Conservation (phyloP, 257 asterid species). For the Buddleja alternifolia region DNA sequence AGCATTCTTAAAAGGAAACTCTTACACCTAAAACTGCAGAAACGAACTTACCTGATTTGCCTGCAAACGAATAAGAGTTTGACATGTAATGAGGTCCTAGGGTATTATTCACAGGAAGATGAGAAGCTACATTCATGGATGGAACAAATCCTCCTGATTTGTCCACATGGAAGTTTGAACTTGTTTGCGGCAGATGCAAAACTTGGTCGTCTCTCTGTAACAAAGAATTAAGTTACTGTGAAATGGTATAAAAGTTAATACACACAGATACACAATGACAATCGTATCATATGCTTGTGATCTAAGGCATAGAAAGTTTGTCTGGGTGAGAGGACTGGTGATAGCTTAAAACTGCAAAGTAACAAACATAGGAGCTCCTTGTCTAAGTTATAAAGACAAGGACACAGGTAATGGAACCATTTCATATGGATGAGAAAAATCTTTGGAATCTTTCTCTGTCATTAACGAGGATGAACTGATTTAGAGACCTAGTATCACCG, state of each 20-base stretch:
- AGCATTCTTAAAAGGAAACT: conserved; percentile 1
- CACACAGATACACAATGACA: not conserved
- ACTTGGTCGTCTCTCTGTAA: conserved; percentile 48
- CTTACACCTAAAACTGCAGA: conserved; percentile 20
- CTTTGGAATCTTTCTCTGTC: not conserved
- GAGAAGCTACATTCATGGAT: conserved; percentile 43
- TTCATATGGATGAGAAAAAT: conserved; percentile 12
- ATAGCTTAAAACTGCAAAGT: not conserved
- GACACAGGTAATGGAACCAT: not conserved
- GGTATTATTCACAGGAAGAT: conserved; percentile 53
- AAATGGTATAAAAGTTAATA: conserved; percentile 15
- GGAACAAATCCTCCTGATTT: conserved; percentile 51
- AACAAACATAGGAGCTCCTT: not conserved
- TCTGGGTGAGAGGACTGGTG: not conserved
- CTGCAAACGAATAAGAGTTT: conserved; percentile 57
- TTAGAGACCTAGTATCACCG: not conserved
- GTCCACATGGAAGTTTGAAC: conserved; percentile 40
- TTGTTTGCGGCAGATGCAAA: conserved; percentile 42
- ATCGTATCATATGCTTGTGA: not conserved
- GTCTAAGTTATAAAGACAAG: not conserved
- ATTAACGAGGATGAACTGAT: not conserved
- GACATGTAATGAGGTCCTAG: conserved; percentile 51
- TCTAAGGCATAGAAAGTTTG: not conserved
- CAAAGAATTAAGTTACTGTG: conserved; percentile 33
- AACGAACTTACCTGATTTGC: conserved; percentile 47